Evolutionary conservation across 306 rosid genomes (phyloP).

Genomic region (Hylodesmum podocarpum): DNA sequence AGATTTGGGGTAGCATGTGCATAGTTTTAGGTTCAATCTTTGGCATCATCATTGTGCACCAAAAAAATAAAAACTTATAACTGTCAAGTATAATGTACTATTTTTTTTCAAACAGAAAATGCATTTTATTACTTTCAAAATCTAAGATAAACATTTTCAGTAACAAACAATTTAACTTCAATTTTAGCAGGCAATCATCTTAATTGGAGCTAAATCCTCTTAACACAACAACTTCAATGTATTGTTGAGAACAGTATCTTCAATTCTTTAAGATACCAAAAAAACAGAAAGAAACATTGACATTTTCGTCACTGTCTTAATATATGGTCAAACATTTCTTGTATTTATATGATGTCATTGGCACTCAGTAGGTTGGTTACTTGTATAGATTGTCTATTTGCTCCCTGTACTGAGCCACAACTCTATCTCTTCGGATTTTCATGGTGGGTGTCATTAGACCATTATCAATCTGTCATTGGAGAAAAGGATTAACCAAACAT

Average conservation of each 20-base stretch:
- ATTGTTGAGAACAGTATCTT: not conserved
- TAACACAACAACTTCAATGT: not conserved
- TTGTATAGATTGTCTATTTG: constrained; percentile 75
- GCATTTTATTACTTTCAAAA: not conserved
- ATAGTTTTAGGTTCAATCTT: too few relatives aligned
- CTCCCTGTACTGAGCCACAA: constrained; percentile 53
- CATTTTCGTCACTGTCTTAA: not conserved
- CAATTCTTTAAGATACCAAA: not conserved
- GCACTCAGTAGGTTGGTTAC: constrained; percentile 22
- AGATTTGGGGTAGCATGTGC: too few relatives aligned
- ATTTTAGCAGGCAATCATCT: not conserved
- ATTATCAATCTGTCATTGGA: constrained; percentile 67
- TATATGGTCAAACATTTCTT: not conserved
- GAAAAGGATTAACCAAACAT: constrained; percentile 17
- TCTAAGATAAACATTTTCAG: not conserved
- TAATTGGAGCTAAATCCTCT: not conserved
- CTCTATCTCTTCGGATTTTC: constrained; percentile 84
- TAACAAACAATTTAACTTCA: not conserved
- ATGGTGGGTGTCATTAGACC: constrained; percentile 91
- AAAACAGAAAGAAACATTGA: not conserved
- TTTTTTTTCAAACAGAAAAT: not conserved
- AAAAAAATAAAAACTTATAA: too few relatives aligned
- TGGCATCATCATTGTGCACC: too few relatives aligned
- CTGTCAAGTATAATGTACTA: too few relatives aligned
- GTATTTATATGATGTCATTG: not conserved